These are phyloP conservation scores for Batkoa obscura DNA, from an alignment of 371 early-diverging fungal species.

Conservation along the genomic window DNA sequence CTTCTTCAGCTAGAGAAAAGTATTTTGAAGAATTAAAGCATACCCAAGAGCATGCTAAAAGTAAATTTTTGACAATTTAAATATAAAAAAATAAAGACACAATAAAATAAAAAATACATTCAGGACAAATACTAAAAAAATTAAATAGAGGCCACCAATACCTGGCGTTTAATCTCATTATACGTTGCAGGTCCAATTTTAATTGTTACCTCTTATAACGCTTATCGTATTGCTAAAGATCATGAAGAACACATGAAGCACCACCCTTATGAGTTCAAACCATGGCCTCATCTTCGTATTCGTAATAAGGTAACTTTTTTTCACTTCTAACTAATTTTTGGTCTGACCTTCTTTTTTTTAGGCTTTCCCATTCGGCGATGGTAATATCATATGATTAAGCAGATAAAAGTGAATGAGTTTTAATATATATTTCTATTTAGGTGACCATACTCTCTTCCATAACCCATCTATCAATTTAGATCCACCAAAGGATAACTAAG, in stretches of 20 bases:
- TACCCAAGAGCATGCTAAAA: constrained; percentile 2
- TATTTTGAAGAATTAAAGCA: background rate
- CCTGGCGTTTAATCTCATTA: constrained; percentile 19
- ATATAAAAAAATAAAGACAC: background rate
- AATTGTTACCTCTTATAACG: constrained; percentile 16
- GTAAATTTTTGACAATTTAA: background rate
- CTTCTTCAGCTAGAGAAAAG: too few relatives aligned
- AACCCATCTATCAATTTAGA: constrained; percentile 14
- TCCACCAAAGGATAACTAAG: background rate
- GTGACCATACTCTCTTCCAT: constrained; percentile 19
- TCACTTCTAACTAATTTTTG: background rate
- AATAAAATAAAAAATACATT: too few relatives aligned
- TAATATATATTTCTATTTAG: constrained; percentile 8
- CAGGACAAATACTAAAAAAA: too few relatives aligned
- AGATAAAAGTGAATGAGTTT: too few relatives aligned
- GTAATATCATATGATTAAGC: background rate
- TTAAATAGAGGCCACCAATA: constrained; percentile 15
- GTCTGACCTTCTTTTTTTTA: constrained; percentile 1
- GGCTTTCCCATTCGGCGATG: constrained; percentile 12
- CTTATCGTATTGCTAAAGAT: constrained; percentile 15
- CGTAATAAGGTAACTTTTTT: constrained; percentile 5
- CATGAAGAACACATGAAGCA: constrained; percentile 19
- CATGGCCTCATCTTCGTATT: constrained; percentile 17
- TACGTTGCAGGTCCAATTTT: constrained; percentile 15
- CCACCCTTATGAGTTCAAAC: constrained; percentile 15